Conservation (phyloP, 1,284 basidiomycete species). For the Salmacisia buchloeana region DNA sequence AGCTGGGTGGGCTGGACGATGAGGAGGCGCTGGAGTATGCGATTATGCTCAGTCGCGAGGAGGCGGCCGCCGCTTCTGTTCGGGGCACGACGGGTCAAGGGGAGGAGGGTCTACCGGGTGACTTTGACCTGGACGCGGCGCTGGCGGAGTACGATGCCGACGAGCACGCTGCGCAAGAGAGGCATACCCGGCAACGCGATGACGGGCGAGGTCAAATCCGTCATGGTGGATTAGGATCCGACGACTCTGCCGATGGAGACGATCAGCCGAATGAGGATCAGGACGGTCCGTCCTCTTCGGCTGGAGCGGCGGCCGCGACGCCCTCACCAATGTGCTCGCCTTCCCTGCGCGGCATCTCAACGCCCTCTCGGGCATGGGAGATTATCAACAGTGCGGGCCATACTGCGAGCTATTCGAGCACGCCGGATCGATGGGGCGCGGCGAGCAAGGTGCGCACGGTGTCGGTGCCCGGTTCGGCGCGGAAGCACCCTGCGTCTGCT, state of each 20-base stretch:
- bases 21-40: slow-evolving; percentile 73
- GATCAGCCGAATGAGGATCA: not conserved
- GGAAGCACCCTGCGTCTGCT: slow-evolving; percentile 18
- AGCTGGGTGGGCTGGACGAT: slow-evolving; percentile 68
- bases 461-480: slow-evolving; percentile 26
- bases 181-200: not conserved
- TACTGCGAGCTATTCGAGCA: slow-evolving; percentile 9
- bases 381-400: slow-evolving; percentile 33
- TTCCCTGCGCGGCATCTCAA: slow-evolving; percentile 15
- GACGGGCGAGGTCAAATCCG: not conserved
- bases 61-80: slow-evolving; percentile 43
- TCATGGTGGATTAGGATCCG: no score
- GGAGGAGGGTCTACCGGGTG: not conserved
- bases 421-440: slow-evolving; percentile 21
- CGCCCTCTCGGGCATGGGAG: slow-evolving; percentile 40
- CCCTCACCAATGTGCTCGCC: slow-evolving; percentile 27
- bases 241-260: slow-evolving; percentile 3
- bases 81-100: not conserved
- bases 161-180: not conserved
- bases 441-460: slow-evolving; percentile 40
- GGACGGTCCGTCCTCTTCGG: not conserved
- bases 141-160: not conserved
- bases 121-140: not conserved
- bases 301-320: slow-evolving; percentile 17
- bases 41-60: slow-evolving; percentile 77